phyloP scores from a whole-genome alignment of 148 eudicot genomes.

The Rhododendron ferrugineum region DNA sequence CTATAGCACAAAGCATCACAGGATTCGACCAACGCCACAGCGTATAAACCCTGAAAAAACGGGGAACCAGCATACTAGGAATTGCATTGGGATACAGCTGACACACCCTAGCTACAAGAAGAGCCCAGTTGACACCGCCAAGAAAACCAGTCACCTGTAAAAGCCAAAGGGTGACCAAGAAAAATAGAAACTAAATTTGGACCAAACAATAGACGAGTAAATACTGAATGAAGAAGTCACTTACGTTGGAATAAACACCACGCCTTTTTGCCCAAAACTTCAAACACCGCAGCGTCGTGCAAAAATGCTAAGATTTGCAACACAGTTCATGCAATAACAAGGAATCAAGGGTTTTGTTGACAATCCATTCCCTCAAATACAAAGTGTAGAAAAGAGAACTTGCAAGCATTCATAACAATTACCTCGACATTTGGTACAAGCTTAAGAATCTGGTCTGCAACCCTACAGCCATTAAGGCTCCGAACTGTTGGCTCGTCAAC shows the following conservation, averaged over 20 bases:
- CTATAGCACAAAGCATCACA: constrained; percentile 82
- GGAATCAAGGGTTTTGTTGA: neutral
- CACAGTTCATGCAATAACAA: neutral
- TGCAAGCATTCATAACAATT: neutral
- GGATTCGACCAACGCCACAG: constrained; percentile 96
- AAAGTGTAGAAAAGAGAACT: neutral
- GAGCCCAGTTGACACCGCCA: constrained; percentile 95
- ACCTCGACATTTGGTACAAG: constrained; percentile 87
- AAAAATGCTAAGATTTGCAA: constrained; percentile 50
- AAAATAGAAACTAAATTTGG: neutral
- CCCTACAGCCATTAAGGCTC: constrained; percentile 92
- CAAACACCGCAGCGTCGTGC: constrained; percentile 73
- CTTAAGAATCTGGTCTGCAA: constrained; percentile 88
- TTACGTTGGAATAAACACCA: constrained; percentile 87
- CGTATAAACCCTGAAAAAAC: constrained; percentile 83
- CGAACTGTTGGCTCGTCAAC: constrained; percentile 88
- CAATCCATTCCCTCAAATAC: neutral
- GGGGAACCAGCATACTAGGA: constrained; percentile 87
- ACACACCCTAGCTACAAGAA: constrained; percentile 85
- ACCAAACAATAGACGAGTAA: neutral
- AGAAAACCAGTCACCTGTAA: constrained; percentile 86
- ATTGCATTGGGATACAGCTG: constrained; percentile 89
- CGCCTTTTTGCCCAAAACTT: constrained; percentile 89
- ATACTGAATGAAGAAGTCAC: constrained; percentile 16
- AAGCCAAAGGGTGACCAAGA: neutral